Percentiles rank a stretch among this genome's conserved stretches.
Evolutionary conservation across 2,329 filamentous ascomycete species (phyloP).

Genomic region (Diplocarpon rosae): DNA sequence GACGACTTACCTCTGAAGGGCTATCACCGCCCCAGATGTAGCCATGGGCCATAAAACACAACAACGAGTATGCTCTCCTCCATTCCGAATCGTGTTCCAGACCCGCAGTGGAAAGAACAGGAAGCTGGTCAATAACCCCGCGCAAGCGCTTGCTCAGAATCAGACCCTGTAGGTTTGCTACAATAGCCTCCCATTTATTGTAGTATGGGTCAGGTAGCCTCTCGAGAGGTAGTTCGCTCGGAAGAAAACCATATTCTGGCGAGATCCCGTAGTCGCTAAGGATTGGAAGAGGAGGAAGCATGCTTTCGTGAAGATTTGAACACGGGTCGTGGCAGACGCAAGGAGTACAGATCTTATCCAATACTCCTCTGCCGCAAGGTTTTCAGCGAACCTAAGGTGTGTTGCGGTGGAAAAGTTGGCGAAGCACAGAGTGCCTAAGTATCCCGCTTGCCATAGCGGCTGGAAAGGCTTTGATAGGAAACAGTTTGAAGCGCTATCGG

Average conservation of each 20-base stretch:
- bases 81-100: slow-evolving; percentile 81
- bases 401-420: too few relatives aligned
- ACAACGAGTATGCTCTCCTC: slow-evolving; percentile 81
- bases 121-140: slow-evolving; percentile 66
- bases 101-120: slow-evolving; percentile 70
- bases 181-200: slow-evolving; percentile 83
- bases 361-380: slow-evolving; percentile 50
- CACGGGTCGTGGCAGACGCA: slow-evolving; percentile 44
- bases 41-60: slow-evolving; percentile 85
- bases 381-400: too few relatives aligned
- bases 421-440: too few relatives aligned
- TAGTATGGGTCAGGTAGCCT: slow-evolving; percentile 84
- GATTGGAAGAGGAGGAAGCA: slow-evolving; percentile 48
- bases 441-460: too few relatives aligned
- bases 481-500: too few relatives aligned
- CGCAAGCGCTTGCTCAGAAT: slow-evolving; percentile 78
- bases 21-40: slow-evolving; percentile 93
- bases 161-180: slow-evolving; percentile 75
- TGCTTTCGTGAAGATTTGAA: slow-evolving; percentile 19
- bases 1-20: slow-evolving; percentile 53
- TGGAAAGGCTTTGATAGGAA: too few relatives aligned
- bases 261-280: slow-evolving; percentile 75
- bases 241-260: slow-evolving; percentile 74
- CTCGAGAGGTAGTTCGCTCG: slow-evolving; percentile 67
- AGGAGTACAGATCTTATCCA: slow-evolving; percentile 49